A percentile compares a stretch with the other conserved stretches of the same genome.
phyloP scores from a whole-genome alignment of 306 rosid species.

The Gynostemma pentaphyllum region DNA sequence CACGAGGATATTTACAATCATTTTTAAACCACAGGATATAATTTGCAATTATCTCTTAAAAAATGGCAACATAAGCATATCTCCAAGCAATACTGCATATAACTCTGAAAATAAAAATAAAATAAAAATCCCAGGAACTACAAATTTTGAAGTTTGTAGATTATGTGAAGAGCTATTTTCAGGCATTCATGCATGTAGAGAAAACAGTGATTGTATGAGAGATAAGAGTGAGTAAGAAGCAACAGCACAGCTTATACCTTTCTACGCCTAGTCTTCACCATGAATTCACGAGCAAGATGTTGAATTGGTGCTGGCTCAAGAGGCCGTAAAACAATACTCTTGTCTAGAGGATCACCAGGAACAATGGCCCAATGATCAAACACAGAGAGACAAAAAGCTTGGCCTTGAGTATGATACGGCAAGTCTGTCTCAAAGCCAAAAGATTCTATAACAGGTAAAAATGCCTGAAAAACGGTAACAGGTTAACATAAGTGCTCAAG shows the following conservation, averaged over 20 bases:
- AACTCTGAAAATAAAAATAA: neutral
- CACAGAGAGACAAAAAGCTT: conserved; percentile 75
- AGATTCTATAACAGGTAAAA: conserved; percentile 90
- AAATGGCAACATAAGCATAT: neutral
- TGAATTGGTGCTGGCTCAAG: conserved; percentile 98
- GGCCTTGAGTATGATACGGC: conserved; percentile 97
- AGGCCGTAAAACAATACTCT: conserved; percentile 87
- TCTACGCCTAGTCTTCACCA: conserved; percentile 98
- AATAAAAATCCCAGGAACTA: neutral
- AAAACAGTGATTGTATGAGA: neutral
- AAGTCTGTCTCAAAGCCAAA: conserved; percentile 96
- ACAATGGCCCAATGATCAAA: conserved; percentile 99
- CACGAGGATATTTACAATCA: too few relatives aligned
- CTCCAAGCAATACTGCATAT: neutral
- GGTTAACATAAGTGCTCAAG: neutral
- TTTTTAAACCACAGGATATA: too few relatives aligned
- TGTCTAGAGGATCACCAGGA: conserved; percentile 98
- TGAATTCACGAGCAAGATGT: conserved; percentile 97
- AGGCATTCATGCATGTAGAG: too few relatives aligned
- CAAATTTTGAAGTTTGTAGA: neutral
- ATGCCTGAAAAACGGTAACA: conserved; percentile 48
- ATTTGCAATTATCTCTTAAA: too few relatives aligned
- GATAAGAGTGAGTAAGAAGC: neutral
- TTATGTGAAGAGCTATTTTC: too few relatives aligned
- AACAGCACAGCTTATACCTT: conserved; percentile 45